phyloP scores from a whole-genome alignment of 306 rosid species.

The Abrus precatorius region DNA sequence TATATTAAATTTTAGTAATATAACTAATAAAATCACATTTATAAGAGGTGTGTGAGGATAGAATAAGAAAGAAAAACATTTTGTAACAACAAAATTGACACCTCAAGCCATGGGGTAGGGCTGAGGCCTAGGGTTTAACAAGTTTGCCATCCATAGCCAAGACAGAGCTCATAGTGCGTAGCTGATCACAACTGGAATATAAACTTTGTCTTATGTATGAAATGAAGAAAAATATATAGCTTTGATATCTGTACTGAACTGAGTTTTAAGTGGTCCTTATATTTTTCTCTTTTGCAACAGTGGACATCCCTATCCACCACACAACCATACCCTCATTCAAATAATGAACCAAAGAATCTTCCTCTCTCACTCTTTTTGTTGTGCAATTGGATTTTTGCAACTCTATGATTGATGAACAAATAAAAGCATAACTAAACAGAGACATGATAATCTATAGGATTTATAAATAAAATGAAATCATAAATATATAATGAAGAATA shows the following conservation, averaged over 20 bases:
- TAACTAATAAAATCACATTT: no score
- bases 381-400: constrained; percentile 14
- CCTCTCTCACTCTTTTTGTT: neutral
- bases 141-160: neutral
- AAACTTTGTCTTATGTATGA: constrained; percentile 42
- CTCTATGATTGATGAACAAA: neutral
- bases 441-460: neutral
- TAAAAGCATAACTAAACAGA: neutral
- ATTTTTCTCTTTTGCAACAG: constrained; percentile 30
- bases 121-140: no score
- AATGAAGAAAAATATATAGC: neutral
- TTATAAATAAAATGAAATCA: no score
- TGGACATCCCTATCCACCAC: constrained; percentile 23
- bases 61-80: neutral
- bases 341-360: neutral
- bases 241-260: neutral
- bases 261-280: constrained; percentile 27
- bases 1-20: no score
- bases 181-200: constrained; percentile 1
- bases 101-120: neutral
- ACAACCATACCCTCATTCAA: neutral
- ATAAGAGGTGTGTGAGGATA: neutral
- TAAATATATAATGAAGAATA: no score
- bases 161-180: neutral
- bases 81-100: neutral